Conservation (phyloP, 2,329 filamentous ascomycete genomes). For the Phoma sp. region DNA sequence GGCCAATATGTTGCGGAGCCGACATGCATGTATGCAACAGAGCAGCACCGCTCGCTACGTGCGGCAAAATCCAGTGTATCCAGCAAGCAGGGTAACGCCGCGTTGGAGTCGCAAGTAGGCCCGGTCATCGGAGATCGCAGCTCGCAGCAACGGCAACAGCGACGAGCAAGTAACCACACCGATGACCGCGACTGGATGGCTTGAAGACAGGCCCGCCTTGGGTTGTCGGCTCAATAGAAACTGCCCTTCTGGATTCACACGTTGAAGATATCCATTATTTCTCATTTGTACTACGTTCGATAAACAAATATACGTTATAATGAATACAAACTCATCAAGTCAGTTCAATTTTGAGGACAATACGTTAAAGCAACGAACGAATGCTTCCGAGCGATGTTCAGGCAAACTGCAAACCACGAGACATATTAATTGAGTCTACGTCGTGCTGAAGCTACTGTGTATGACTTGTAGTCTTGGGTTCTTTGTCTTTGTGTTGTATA, state of each 20-base stretch:
- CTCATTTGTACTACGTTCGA: background rate
- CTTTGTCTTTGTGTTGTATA: too few species aligned
- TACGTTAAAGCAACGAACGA: too few species aligned
- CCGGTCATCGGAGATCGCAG: background rate
- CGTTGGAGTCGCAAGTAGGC: background rate
- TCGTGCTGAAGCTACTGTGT: too few species aligned
- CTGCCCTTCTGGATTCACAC: background rate
- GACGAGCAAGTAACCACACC: conserved; percentile 12
- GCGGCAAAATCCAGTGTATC: background rate
- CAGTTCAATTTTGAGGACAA: too few species aligned
- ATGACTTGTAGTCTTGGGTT: too few species aligned
- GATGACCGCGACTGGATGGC: conserved; percentile 17
- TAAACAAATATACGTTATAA: background rate
- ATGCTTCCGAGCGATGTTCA: too few species aligned
- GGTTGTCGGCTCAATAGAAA: background rate
- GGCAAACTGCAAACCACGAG: too few species aligned
- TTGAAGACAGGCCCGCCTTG: background rate
- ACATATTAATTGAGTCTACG: too few species aligned
- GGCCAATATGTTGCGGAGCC: background rate
- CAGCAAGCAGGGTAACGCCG: background rate
- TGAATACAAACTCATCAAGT: background rate
- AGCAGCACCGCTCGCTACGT: background rate
- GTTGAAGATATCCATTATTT: background rate
- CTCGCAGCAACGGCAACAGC: background rate
- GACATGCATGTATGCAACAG: background rate